Evolutionary conservation across 108 stramenopile species (phyloP).

Genomic region (Discostella stelligeroides): DNA sequence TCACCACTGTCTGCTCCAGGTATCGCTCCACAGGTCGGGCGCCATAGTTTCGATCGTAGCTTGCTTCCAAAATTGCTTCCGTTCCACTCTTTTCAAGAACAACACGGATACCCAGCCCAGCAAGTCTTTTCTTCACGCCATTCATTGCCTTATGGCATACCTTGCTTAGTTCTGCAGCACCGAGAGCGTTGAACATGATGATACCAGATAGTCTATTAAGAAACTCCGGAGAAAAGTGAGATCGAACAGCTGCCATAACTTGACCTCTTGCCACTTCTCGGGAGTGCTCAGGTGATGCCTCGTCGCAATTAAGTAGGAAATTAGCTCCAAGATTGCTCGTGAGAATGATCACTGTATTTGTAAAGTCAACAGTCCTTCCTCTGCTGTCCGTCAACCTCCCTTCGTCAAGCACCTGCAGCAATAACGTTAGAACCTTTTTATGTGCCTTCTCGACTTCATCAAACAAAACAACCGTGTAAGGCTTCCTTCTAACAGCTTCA

Average conservation of each 20-base stretch:
- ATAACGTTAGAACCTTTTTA: slow-evolving; percentile 89
- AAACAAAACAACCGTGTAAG: slow-evolving; percentile 93
- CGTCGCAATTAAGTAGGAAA: slow-evolving; percentile 65
- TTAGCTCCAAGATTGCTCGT: slow-evolving; percentile 93
- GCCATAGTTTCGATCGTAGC: slow-evolving; percentile 79
- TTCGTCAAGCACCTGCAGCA: slow-evolving; percentile 95
- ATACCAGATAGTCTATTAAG: slow-evolving; percentile 95
- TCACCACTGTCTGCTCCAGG: slow-evolving; percentile 77
- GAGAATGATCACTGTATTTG: slow-evolving; percentile 94
- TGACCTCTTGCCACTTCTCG: slow-evolving; percentile 49
- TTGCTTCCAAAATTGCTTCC: slow-evolving; percentile 73
- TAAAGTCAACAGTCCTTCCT: slow-evolving; percentile 95
- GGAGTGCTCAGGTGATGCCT: slow-evolving; percentile 32
- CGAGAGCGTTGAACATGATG: slow-evolving; percentile 90
- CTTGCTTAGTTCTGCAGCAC: slow-evolving; percentile 73
- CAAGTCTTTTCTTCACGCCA: slow-evolving; percentile 70
- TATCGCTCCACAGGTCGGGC: slow-evolving; percentile 88
- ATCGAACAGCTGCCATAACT: slow-evolving; percentile 83
- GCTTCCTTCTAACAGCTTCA: slow-evolving; percentile 92
- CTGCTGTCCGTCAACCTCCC: slow-evolving; percentile 95
- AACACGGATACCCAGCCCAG: slow-evolving; percentile 60
- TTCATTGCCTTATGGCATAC: slow-evolving; percentile 85
- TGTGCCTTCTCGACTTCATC: slow-evolving; percentile 99
- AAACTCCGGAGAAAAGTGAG: slow-evolving; percentile 91
- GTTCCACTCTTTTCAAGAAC: slow-evolving; percentile 75